A percentile compares a stretch with the other conserved stretches of the same genome.
Conservation (phyloP, 2,329 filamentous ascomycete genomes). For the Colletotrichum eremochloae region DNA sequence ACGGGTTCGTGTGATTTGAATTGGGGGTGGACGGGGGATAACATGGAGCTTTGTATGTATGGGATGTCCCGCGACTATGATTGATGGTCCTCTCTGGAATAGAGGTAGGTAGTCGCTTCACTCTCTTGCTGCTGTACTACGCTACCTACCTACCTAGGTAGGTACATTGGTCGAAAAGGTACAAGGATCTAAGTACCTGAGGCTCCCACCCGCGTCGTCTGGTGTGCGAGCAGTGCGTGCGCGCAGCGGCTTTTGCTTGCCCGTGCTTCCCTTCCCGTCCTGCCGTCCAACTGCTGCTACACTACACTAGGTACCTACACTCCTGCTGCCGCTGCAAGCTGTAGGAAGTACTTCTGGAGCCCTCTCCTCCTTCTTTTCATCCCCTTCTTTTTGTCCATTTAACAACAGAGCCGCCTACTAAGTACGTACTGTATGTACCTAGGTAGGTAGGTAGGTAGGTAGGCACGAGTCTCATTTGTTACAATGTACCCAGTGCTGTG, state of each 20-base stretch:
- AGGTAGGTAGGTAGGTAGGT: no score
- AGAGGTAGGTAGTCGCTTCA: no score
- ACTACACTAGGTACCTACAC: no score
- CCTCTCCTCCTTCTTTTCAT: background rate
- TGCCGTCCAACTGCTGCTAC: background rate
- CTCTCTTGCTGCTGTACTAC: no score
- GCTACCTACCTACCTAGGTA: no score
- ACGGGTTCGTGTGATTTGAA: slow-evolving; percentile 38
- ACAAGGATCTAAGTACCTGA: slow-evolving; percentile 31
- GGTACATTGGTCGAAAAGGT: slow-evolving; percentile 8
- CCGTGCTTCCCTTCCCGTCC: background rate
- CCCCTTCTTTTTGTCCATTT: background rate
- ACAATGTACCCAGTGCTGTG: slow-evolving; percentile 1
- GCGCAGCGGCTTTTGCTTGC: background rate
- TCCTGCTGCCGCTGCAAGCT: background rate
- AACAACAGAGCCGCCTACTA: background rate
- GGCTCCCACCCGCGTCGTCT: slow-evolving; percentile 25
- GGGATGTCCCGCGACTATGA: slow-evolving; percentile 9
- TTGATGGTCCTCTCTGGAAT: background rate
- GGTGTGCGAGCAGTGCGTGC: background rate
- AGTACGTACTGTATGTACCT: no score
- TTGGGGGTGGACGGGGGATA: slow-evolving; percentile 37
- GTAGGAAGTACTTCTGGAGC: background rate
- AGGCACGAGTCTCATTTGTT: background rate
- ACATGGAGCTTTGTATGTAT: slow-evolving; percentile 38